Base-by-base conservation (phyloP, 1,284 basidiomycete genomes). In the Trichosporon sp. region DNA sequence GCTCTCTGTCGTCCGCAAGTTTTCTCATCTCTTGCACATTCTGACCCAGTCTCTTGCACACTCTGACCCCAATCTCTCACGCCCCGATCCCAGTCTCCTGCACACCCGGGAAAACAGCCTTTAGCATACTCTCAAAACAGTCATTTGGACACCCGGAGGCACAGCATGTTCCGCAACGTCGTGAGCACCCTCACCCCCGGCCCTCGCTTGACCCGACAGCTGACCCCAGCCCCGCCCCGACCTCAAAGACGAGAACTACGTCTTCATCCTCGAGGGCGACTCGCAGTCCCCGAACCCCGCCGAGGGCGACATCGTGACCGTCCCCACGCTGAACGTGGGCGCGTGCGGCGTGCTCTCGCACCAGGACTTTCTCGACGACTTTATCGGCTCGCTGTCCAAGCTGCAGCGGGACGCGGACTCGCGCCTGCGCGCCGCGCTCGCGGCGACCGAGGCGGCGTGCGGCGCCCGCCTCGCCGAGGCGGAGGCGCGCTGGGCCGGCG, bases 291-390 rank as follows among this genome's bases (percentile, higher is more conserved):
- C 32, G 29, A n/a, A 29, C 21, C 56, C 13, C 7, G 56, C 13
- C 7, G 56, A 60, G 15, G n/a, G 56, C 56, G 56, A 60, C 56
- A 31, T 60, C 18, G 29, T 60, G 15, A 60, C 56, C 0, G 56
- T 60, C 15, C 29, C 56, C 1, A 32, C 56, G 6, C 21, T 60
- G 3, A 29, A n/a, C 18, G 27, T 29, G 7, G 56, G 56, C 56
- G 27, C 47, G 5, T 18, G n/a, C 56, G 27, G 27, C 3, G 15
- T 15, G 7, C 56, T 60, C 29, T 31, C 56, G 2, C 56, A 60
- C 27, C 56, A 60, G n/a, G 56, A 60, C 56, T 60, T 60, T 15
- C 27, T 31, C 11, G 56, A 60, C 56, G 56, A 60, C 56, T 60
- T 60, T 29, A 31, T 60, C 56, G 56, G 56, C 27, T 60, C 56